Evolutionary conservation across 2,329 filamentous ascomycete genomes (phyloP).

Genomic region (Fusarium sp.): DNA sequence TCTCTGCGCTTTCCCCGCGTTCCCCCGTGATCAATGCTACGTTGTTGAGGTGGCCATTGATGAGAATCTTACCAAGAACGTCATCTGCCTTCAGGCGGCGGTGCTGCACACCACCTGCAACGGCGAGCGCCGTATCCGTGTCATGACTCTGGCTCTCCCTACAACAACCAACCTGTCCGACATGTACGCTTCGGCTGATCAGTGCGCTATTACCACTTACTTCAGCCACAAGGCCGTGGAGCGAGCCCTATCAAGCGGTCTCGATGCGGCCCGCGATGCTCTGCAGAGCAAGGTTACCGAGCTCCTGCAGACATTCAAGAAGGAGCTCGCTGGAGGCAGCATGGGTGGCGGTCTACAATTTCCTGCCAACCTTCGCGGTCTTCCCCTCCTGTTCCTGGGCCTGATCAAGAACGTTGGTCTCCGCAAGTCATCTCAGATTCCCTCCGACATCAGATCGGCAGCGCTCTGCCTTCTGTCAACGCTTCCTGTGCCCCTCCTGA

Average conservation of each 20-base stretch:
- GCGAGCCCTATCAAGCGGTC: slow-evolving; percentile 82
- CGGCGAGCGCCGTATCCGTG: slow-evolving; percentile 92
- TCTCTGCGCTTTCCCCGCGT: slow-evolving; percentile 96
- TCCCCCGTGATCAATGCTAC: slow-evolving; percentile 96
- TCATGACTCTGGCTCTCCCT: slow-evolving; percentile 91
- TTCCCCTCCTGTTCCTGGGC: slow-evolving; percentile 91
- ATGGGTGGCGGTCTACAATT: slow-evolving; percentile 96
- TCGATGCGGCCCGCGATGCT: slow-evolving; percentile 91
- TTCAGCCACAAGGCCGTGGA: slow-evolving; percentile 99
- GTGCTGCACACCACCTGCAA: slow-evolving; percentile 98
- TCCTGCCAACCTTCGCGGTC: slow-evolving; percentile 87
- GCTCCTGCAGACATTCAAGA: slow-evolving; percentile 93
- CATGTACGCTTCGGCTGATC: slow-evolving; percentile 93
- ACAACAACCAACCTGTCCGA: slow-evolving; percentile 92
- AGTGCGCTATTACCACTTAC: slow-evolving; percentile 91
- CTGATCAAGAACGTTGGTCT: slow-evolving; percentile 97
- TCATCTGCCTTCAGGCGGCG: slow-evolving; percentile 92
- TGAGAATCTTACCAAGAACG: slow-evolving; percentile 89
- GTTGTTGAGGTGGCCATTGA: slow-evolving; percentile 99
- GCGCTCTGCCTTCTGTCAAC: slow-evolving; percentile 95
- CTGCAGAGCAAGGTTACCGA: slow-evolving; percentile 93
- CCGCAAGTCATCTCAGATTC: slow-evolving; percentile 92
- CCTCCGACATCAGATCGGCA: slow-evolving; percentile 91
- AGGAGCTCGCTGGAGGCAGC: slow-evolving; percentile 94
- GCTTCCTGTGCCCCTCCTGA: slow-evolving; percentile 86